Evolutionary conservation across 2,329 filamentous ascomycete species (phyloP), one percentile per base, ranked within the genome.

Genomic region (Fusarium penzigii): DNA sequence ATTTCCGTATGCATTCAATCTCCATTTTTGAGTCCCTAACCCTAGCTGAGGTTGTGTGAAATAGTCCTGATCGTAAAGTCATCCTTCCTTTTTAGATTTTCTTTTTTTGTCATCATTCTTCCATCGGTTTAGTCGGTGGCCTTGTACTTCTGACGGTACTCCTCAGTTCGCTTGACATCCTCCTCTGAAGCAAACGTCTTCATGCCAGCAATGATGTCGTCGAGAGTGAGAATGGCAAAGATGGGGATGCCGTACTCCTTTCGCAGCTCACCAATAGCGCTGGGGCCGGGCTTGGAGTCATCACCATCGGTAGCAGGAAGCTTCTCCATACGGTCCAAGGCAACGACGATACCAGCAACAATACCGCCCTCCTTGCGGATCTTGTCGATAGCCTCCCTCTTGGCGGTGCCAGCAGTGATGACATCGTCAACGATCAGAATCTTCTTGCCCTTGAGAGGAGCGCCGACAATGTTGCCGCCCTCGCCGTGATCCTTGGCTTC

Each of bases 401-500:
- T 92, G 39, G 94, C 94, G 1, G 92, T 97, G 29, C 94, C 94
- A 1, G 92, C 93, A 1, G 92, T 97, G 66, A 97, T 93, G 51
- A 99, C 93, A 74, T 97, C 94, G 77, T 99, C 94, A 39, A 99
- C 87, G 63, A 99, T 89, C 34, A 99, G 80, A 14, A 97, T 85
- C 55, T 82, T 84, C 81, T 94, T 92, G 48, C 90, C 92, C 74
- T 89, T 88, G 47, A 97, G 78, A 7, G 87, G 82, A 29, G 91
- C 89, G 11, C 94, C 94, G 13, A 97, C 92, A 65, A 97, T 96
- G 70, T 84, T 89, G 42, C 94, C 93, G 34, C 93, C 93, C 75
- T 99, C 94, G 42, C 94, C 93, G 71, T 97, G 93, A 67, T 91
- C 89, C 79, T 97, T 97, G 66, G 87, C 89, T 76, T 97, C 94